Base-by-base conservation (phyloP, 2,329 filamentous ascomycete genomes). In the Botryotinia narcissicola region DNA sequence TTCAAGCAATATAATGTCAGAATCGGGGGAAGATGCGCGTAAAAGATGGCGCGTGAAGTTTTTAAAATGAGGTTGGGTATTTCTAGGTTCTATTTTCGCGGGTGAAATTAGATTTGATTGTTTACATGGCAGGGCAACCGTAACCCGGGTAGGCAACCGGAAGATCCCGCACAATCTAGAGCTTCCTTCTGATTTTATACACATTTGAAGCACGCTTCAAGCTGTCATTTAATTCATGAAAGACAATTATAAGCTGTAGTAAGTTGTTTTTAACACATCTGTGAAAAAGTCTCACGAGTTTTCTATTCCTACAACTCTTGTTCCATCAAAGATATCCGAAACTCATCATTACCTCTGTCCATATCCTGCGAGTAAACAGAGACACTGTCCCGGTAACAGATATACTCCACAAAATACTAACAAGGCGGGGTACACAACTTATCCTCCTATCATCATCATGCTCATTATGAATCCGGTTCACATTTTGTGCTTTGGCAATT, bases 401-500 rank as follows among this genome's bases (percentile, higher is more conserved):
- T n/a, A 54, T n/a, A 54, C 59, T 54, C 35, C 48, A 46, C 44
- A 51, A 60, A 46, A 35, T 44, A 68, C 46, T 66, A 57, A 29
- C 61, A 25, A 54, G n/a, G 25, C n/a, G 67, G 66, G 37, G 37
- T 37, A 35, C 68, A 46, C 54, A 18, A 32, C 35, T 25, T 18
- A 57, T 42, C 48, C 69, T 71, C 42, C 54, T 48, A 63, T 71
- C n/a, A 57, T 18, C 46, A 76, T 16, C 64, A 80, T 79, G 77
- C 72, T 77, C 20, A 35, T 77, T 12, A 35, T 63, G 4, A 75
- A 75, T 42, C 74, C 77, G 14, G 70, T 80, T n/a, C 75, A 73
- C 35, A 76, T 80, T 54, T 75, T 80, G 4, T 80, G 78, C 72
- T 80, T 80, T 74, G 79, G 79, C 42, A 78, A 80, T 70, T 79